Evolutionary conservation across 352 stramenopile genomes (phyloP).

Genomic region (Globisporangium lucens): DNA sequence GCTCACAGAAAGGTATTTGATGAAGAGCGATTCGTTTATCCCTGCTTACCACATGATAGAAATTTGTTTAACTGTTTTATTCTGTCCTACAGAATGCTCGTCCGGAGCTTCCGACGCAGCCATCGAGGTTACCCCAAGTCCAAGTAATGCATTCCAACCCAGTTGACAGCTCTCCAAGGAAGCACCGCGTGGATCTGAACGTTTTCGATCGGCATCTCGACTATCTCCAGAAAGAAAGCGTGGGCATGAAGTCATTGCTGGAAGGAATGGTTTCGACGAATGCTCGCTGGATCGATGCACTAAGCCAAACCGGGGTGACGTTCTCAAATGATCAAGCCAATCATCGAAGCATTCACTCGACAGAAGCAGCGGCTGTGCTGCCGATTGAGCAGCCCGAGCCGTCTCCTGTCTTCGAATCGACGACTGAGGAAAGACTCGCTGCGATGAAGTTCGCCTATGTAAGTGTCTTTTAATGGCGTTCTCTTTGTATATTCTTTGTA

Average conservation of each 20-base stretch:
- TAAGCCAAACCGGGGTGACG: slow-evolving; percentile 22
- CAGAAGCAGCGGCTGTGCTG: slow-evolving; percentile 16
- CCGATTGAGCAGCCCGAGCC: slow-evolving; percentile 13
- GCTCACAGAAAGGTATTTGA: slow-evolving; percentile 1
- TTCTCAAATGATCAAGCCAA: slow-evolving; percentile 19
- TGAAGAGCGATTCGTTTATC: neutral
- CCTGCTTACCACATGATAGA: neutral
- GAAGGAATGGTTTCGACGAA: slow-evolving; percentile 75
- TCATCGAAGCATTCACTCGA: slow-evolving; percentile 8
- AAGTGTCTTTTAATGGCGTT: neutral
- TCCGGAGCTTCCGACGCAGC: slow-evolving; percentile 11
- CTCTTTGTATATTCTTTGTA: neutral
- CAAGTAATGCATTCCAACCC: slow-evolving; percentile 9
- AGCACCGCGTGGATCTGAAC: slow-evolving; percentile 37
- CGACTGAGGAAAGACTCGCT: slow-evolving; percentile 45
- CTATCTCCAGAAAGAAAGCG: slow-evolving; percentile 65
- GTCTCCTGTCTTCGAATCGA: slow-evolving; percentile 16
- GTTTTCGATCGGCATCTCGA: slow-evolving; percentile 65
- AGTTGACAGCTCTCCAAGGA: slow-evolving; percentile 15
- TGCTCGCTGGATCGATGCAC: slow-evolving; percentile 62
- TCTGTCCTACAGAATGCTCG: slow-evolving; percentile 20
- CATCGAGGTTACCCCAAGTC: slow-evolving; percentile 2
- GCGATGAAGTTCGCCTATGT: slow-evolving; percentile 45
- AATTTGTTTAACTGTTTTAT: neutral
- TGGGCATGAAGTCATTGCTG: slow-evolving; percentile 60